A percentile compares a stretch with the other conserved stretches of the same genome.
Evolutionary conservation across 2,329 filamentous ascomycete species (phyloP).

Genomic region (Claviceps digitariae): DNA sequence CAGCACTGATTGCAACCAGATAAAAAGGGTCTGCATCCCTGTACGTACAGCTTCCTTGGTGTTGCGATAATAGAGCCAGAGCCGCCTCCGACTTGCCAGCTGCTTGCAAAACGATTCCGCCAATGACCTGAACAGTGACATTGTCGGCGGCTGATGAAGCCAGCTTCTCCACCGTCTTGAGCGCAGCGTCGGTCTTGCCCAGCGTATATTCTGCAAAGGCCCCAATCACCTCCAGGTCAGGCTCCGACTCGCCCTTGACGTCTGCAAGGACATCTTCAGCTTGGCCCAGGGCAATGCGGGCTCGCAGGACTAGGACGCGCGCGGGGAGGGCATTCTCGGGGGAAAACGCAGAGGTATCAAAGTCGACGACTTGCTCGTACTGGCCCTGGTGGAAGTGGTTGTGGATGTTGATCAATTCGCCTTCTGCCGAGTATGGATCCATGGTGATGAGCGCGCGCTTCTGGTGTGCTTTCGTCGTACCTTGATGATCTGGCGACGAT

Average conservation of each 20-base stretch:
- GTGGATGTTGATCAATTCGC: constrained; percentile 59
- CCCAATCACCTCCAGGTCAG: constrained; percentile 63
- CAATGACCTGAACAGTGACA: constrained; percentile 64
- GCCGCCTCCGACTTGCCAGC: constrained; percentile 78
- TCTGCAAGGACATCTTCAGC: constrained; percentile 58
- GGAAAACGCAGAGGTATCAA: constrained; percentile 68
- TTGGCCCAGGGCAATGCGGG: constrained; percentile 72
- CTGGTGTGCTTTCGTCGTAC: constrained; percentile 1
- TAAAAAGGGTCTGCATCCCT: not conserved
- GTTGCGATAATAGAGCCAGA: constrained; percentile 61
- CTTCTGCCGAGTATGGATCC: constrained; percentile 59
- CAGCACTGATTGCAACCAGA: not conserved
- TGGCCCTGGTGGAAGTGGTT: constrained; percentile 67
- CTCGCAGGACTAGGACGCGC: constrained; percentile 65
- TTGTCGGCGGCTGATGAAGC: constrained; percentile 58
- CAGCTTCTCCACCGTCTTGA: constrained; percentile 52
- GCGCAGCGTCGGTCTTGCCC: constrained; percentile 48
- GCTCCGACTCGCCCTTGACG: constrained; percentile 49
- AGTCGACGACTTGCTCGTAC: constrained; percentile 76
- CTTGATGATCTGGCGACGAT: constrained; percentile 1
- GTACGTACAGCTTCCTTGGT: constrained; percentile 70
- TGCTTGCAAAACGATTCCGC: constrained; percentile 68
- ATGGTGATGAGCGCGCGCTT: constrained; percentile 28
- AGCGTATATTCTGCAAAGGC: constrained; percentile 56
- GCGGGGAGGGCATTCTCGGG: constrained; percentile 64